Evolutionary conservation across 495 filamentous ascomycete species (phyloP).

Genomic region (Aspergillus coremiiformis): DNA sequence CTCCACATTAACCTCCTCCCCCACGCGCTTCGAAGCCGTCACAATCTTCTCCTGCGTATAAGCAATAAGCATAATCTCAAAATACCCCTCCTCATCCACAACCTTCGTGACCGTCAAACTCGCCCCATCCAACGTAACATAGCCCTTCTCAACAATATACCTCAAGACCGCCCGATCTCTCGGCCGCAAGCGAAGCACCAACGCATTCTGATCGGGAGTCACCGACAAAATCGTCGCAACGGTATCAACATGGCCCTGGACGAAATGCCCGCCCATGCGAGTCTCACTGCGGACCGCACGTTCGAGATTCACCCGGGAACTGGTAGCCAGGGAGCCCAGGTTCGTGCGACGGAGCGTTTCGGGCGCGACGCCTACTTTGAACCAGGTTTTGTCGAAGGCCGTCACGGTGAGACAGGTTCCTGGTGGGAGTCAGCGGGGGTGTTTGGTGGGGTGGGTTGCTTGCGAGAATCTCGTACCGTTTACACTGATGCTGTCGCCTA

Average conservation of each 20-base stretch:
- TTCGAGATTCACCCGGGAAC: constrained; percentile 77
- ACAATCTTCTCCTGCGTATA: constrained; percentile 95
- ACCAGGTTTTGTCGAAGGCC: constrained; percentile 56
- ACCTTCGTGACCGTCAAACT: constrained; percentile 88
- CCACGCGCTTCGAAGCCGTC: constrained; percentile 68
- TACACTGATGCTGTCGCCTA: constrained; percentile 88
- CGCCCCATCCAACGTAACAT: constrained; percentile 91
- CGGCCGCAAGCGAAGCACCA: constrained; percentile 77
- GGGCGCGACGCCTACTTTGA: constrained; percentile 92
- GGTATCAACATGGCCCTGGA: constrained; percentile 94
- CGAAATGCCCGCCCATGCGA: constrained; percentile 67
- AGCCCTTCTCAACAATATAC: constrained; percentile 95
- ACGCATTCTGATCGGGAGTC: constrained; percentile 74
- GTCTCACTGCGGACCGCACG: constrained; percentile 81
- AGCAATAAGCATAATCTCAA: constrained; percentile 98
- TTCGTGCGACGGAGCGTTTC: constrained; percentile 96
- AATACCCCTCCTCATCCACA: constrained; percentile 70
- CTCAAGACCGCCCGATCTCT: constrained; percentile 56
- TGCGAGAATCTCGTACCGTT: constrained; percentile 53
- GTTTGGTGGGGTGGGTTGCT: neutral
- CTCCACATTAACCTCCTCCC: constrained; percentile 90
- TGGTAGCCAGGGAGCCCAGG: constrained; percentile 58
- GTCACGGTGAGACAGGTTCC: constrained; percentile 89
- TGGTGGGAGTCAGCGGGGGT: constrained; percentile 12
- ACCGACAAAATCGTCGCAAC: constrained; percentile 62